Evolutionary conservation across 163 green algal species (phyloP).

Genomic region (Scenedesmus sp.): DNA sequence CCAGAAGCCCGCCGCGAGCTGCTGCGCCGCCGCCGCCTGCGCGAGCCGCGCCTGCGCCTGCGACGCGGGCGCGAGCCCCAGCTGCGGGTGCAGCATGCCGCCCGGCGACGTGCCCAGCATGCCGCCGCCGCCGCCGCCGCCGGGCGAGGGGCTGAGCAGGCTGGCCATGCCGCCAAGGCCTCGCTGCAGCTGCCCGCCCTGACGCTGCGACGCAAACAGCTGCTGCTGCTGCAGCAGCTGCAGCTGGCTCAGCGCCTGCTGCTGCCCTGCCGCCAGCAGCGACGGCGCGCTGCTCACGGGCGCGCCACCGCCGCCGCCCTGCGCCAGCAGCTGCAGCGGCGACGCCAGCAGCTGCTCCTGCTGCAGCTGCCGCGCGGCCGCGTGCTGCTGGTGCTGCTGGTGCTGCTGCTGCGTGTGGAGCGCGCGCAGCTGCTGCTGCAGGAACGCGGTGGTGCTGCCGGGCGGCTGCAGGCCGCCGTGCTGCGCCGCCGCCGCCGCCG

Average conservation of each 20-base stretch:
- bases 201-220: slow-evolving; percentile 25
- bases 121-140: neutral
- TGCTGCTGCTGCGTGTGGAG: slow-evolving; percentile 10
- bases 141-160: neutral
- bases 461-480: neutral
- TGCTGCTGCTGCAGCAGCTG: slow-evolving; percentile 41
- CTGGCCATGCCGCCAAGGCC: neutral
- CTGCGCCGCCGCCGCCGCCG: neutral
- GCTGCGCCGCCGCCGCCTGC: slow-evolving; percentile 29
- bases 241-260: slow-evolving; percentile 19
- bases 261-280: slow-evolving; percentile 9
- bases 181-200: slow-evolving; percentile 14
- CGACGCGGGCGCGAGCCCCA: neutral
- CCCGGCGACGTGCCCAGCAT: neutral
- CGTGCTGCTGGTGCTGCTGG: slow-evolving; percentile 5
- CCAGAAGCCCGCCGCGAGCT: slow-evolving; percentile 27
- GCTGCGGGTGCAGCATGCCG: neutral
- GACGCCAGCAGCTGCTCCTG: slow-evolving; percentile 6
- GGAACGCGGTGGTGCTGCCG: neutral
- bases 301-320: neutral
- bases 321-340: slow-evolving; percentile 17
- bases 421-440: neutral
- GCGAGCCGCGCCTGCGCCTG: slow-evolving; percentile 20
- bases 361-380: neutral
- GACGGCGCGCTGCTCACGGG: neutral